Evolutionary conservation across 129 eudicot species (phyloP), one percentile per base, ranked within the genome.

Genomic region (Saussurea involucrata): DNA sequence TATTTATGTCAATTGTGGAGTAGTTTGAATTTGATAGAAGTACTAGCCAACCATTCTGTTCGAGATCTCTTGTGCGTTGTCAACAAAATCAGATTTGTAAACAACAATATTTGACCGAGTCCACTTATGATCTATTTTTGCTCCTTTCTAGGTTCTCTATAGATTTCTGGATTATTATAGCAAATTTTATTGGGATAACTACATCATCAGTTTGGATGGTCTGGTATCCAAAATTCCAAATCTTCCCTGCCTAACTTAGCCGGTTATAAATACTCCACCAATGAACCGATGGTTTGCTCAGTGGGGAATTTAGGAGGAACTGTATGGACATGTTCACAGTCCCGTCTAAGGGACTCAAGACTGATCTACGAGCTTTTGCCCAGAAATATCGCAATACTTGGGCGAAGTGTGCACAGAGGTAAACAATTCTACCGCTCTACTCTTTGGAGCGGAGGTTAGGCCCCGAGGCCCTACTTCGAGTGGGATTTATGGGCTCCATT

Each of bases 391-490:
- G 92, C 8, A 95, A 95, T 71, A 92, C 96, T 95, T 77, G 99
- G 99, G 21, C 90, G 97, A 74, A 92, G 99, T 70, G 97, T 95
- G 42, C 80, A 86, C 83, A 83, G 82, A 92, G 99, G 97, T 92
- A 74, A 40, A 55, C 3, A 24, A 4, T 36, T 67, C 10, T 5
- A 1, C 40, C n/a, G n/a, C n/a, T n/a, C n/a, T n/a, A n/a, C n/a
- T n/a, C n/a, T n/a, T n/a, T n/a, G n/a, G n/a, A n/a, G n/a, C n/a
- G n/a, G n/a, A n/a, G n/a, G n/a, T n/a, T n/a, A n/a, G n/a, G n/a
- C n/a, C n/a, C n/a, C n/a, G n/a, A 2, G 6, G 7, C 40, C 9
- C 6, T 7, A 6, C 8, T 34, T n/a, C n/a, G n/a, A n/a, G n/a
- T n/a, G n/a, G n/a, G n/a, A n/a, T n/a, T n/a, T n/a, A n/a, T n/a